Evolutionary conservation across 2,329 filamentous ascomycete genomes (phyloP).

Genomic region (Periconia sp.): DNA sequence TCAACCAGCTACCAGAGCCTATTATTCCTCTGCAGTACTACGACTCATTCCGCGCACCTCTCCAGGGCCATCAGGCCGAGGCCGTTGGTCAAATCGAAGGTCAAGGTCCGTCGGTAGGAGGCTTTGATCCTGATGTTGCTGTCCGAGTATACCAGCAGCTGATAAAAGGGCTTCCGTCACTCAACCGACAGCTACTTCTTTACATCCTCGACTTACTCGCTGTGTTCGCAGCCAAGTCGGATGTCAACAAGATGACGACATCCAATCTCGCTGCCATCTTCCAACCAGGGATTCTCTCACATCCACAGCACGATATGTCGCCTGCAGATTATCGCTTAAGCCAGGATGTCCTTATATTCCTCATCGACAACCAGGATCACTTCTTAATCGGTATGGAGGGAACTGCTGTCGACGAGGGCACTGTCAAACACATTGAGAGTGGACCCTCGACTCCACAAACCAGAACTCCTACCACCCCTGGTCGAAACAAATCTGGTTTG

Average conservation of each 20-base stretch:
- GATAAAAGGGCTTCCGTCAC: slow-evolving; percentile 88
- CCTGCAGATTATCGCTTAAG: slow-evolving; percentile 93
- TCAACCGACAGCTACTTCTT: slow-evolving; percentile 91
- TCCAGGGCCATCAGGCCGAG: slow-evolving; percentile 72
- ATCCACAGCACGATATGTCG: slow-evolving; percentile 93
- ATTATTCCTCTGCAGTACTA: slow-evolving; percentile 96
- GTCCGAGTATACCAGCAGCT: slow-evolving; percentile 85
- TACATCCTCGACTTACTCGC: slow-evolving; percentile 96
- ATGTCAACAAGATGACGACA: slow-evolving; percentile 96
- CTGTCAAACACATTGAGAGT: slow-evolving; percentile 71
- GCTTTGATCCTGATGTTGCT: slow-evolving; percentile 75
- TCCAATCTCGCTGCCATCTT: slow-evolving; percentile 96
- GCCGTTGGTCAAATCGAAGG: slow-evolving; percentile 70
- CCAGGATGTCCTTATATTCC: slow-evolving; percentile 94
- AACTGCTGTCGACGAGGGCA: slow-evolving; percentile 91
- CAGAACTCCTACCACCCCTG: slow-evolving; percentile 55
- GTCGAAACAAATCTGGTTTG: slow-evolving; percentile 62
- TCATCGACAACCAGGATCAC: slow-evolving; percentile 98
- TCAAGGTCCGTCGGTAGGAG: slow-evolving; percentile 71
- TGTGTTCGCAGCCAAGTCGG: slow-evolving; percentile 95
- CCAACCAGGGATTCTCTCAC: slow-evolving; percentile 93
- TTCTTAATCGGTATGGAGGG: slow-evolving; percentile 99
- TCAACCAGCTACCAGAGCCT: slow-evolving; percentile 94
- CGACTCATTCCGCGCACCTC: slow-evolving; percentile 84
- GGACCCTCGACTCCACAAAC: slow-evolving; percentile 63